phyloP scores from a whole-genome alignment of 2,329 filamentous ascomycete genomes.

The Curvularia verruculosa region DNA sequence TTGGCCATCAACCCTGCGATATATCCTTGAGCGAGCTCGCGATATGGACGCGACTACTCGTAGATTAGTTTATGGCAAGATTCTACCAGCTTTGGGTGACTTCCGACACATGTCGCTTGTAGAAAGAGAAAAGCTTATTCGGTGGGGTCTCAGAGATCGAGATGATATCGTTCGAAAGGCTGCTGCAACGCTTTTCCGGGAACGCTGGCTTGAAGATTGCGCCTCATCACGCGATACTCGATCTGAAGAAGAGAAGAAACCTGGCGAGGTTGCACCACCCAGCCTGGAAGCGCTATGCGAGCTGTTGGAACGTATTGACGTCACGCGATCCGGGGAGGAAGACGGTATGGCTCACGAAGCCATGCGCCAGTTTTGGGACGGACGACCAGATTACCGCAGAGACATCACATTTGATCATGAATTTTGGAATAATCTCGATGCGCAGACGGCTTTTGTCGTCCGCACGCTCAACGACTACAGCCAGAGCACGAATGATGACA shows the following conservation, averaged over 20 bases:
- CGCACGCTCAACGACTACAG: constrained; percentile 96
- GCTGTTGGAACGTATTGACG: constrained; percentile 89
- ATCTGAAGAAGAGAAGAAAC: constrained; percentile 60
- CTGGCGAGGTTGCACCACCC: constrained; percentile 48
- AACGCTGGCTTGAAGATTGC: constrained; percentile 98
- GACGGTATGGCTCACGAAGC: constrained; percentile 90
- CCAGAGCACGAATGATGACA: constrained; percentile 72
- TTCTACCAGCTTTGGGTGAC: constrained; percentile 88
- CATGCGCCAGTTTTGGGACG: constrained; percentile 96
- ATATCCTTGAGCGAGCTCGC: constrained; percentile 85
- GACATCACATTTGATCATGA: constrained; percentile 72
- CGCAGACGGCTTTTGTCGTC: constrained; percentile 87
- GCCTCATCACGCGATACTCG: constrained; percentile 69
- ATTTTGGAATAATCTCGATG: constrained; percentile 81
- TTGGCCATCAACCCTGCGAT: constrained; percentile 79
- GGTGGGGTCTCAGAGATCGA: constrained; percentile 92
- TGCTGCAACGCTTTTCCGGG: constrained; percentile 85
- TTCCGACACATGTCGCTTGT: constrained; percentile 91
- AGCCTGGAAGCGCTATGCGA: constrained; percentile 86
- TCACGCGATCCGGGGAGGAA: constrained; percentile 87
- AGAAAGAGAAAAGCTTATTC: constrained; percentile 92
- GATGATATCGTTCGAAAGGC: constrained; percentile 95
- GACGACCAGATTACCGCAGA: constrained; percentile 81
- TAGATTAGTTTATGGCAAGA: constrained; percentile 81
- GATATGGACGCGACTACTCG: constrained; percentile 86